Conservation (phyloP, 768 basidiomycete species). For the Suillus subaureus region DNA sequence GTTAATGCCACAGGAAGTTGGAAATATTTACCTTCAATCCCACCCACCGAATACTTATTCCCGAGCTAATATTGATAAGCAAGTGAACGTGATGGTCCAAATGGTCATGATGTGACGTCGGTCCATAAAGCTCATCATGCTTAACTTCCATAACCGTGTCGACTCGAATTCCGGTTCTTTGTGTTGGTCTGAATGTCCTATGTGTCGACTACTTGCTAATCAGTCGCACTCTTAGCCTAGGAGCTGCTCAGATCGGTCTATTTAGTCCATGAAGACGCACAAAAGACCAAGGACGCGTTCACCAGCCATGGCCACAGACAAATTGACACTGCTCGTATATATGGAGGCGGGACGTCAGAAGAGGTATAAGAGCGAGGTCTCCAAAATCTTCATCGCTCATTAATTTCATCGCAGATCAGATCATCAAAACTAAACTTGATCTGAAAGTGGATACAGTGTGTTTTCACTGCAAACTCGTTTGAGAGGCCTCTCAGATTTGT, state of each 20-base stretch:
- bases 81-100: no score
- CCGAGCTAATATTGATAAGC: no score
- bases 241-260: slow-evolving; percentile 20
- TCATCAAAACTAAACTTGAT: slow-evolving; percentile 18
- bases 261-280: slow-evolving; percentile 12
- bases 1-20: no score
- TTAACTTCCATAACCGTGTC: background rate
- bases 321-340: slow-evolving; percentile 15
- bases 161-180: background rate
- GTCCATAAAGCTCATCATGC: no score
- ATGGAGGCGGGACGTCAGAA: slow-evolving; percentile 21
- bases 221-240: slow-evolving; percentile 13
- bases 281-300: slow-evolving; percentile 22
- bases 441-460: slow-evolving; percentile 23
- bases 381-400: background rate
- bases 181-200: background rate
- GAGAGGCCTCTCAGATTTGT: background rate
- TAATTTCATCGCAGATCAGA: slow-evolving; percentile 10
- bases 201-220: background rate
- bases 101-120: no score
- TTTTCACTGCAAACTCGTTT: background rate
- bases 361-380: slow-evolving; percentile 8
- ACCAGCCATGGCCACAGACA: slow-evolving; percentile 17
- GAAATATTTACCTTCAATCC: no score
- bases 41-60: no score